Evolutionary conservation across 2,329 filamentous ascomycete species (phyloP).

Genomic region (Chrysoporthe puriensis): DNA sequence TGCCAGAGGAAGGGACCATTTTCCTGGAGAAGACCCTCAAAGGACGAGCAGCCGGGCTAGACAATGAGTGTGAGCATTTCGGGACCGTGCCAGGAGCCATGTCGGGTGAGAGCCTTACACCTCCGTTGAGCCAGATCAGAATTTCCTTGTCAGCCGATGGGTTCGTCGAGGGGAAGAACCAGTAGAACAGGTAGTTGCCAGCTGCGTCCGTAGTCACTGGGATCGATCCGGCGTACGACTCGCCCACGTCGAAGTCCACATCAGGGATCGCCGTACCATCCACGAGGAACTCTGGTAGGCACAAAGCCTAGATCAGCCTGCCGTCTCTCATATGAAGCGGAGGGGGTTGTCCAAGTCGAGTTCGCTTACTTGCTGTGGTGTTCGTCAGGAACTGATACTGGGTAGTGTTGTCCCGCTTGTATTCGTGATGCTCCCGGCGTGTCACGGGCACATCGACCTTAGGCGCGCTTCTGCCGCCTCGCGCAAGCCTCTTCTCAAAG

Average conservation of each 20-base stretch:
- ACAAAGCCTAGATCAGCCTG: background rate
- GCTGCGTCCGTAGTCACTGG: slow-evolving; percentile 56
- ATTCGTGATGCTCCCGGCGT: slow-evolving; percentile 15
- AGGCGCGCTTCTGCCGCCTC: slow-evolving; percentile 8
- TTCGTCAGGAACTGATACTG: slow-evolving; percentile 27
- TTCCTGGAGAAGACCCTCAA: slow-evolving; percentile 74
- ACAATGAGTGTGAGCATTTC: background rate
- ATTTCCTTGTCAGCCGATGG: slow-evolving; percentile 58
- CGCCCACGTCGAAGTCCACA: slow-evolving; percentile 69
- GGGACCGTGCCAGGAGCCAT: no score
- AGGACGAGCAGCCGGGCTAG: slow-evolving; percentile 61
- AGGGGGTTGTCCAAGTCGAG: background rate
- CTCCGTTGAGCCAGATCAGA: slow-evolving; percentile 64
- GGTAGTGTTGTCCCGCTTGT: slow-evolving; percentile 24
- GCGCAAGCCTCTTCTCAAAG: slow-evolving; percentile 22
- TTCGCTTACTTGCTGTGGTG: slow-evolving; percentile 24
- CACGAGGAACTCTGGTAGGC: slow-evolving; percentile 56
- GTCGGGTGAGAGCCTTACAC: slow-evolving; percentile 37
- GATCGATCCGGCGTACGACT: slow-evolving; percentile 66
- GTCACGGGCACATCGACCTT: slow-evolving; percentile 7
- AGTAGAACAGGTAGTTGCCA: slow-evolving; percentile 60
- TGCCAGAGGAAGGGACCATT: slow-evolving; percentile 77
- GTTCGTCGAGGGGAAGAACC: slow-evolving; percentile 66
- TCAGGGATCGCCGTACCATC: slow-evolving; percentile 69
- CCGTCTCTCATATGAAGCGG: background rate